Base-by-base conservation (phyloP, 805 yeast genomes). In the Candida qinlingensis region DNA sequence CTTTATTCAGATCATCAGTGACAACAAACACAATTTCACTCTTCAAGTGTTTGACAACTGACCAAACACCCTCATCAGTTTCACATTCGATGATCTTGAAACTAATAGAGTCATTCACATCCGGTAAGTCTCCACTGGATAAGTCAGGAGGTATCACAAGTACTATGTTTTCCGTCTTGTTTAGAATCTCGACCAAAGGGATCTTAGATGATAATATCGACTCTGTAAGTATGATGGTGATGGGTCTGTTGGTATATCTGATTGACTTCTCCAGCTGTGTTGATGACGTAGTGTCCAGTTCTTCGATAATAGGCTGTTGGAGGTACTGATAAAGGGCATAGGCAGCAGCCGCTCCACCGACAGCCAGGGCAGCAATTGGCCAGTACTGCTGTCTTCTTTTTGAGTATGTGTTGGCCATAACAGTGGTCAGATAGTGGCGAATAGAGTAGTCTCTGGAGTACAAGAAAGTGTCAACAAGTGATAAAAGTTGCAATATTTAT, bases 41-140 rank as follows among this genome's bases (percentile, higher is more conserved):
- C 26, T 65, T 61, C 28, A 81, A 45, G 49, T 79, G 83, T 51
- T 78, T 79, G 26, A 79, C 67, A n/a, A 81, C 69, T 36, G 81
- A 79, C 66, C 78, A 74, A 10, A 79, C 60, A 3, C 85, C 83
- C 10, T 62, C 65, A 46, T 66, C 66, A 0, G 76, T 71, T n/a
- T 70, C 74, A 43, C 81, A 75, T 42, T 65, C 66, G 10, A 59
- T 58, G 1, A 55, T 46, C 31, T 59, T 59, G 42, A 48, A 54
- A 4, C 10, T 28, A 3, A 80, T 72, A 10, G 76, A 55, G 45
- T 73, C 69, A 50, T 60, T 62, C 25, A 51, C 39, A 3, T 64
- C 61, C 2, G 69, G 48, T 7, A 61, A 41, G 48, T 60, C 56
- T 33, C 44, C 42, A 19, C 52, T 11, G 4, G 55, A 35, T 30